Conservation (phyloP, 2,329 filamentous ascomycete genomes). For the Periglandula ipomoeae region DNA sequence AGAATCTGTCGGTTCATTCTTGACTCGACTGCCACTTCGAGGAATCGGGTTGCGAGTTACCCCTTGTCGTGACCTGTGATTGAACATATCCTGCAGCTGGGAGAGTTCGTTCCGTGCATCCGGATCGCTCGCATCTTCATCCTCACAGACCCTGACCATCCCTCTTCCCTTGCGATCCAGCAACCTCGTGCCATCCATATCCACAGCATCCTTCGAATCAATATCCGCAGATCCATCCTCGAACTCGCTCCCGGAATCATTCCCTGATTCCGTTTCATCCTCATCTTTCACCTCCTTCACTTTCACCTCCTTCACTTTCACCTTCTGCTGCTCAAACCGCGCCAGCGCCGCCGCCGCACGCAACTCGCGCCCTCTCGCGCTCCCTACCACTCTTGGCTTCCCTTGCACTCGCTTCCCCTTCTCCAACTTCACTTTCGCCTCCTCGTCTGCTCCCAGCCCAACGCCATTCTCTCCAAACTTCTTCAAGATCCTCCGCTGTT, state of each 20-base stretch:
- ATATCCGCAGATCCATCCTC: constrained; percentile 24
- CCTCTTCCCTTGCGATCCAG: constrained; percentile 57
- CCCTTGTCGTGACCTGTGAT: constrained; percentile 11
- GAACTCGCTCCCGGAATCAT: constrained; percentile 41
- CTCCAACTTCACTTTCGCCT: constrained; percentile 56
- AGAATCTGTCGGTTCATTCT: neutral
- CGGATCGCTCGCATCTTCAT: constrained; percentile 47
- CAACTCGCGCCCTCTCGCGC: constrained; percentile 64
- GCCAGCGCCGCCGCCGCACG: constrained; percentile 69
- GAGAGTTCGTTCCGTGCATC: constrained; percentile 41
- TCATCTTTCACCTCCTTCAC: constrained; percentile 1
- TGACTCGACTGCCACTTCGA: neutral
- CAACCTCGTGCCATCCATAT: constrained; percentile 55
- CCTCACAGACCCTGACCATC: constrained; percentile 68
- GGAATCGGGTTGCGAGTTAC: neutral
- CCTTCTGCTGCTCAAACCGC: constrained; percentile 53
- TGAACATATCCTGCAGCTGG: constrained; percentile 47
- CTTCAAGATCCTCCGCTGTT: constrained; percentile 61
- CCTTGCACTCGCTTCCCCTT: constrained; percentile 51
- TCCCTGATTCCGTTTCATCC: constrained; percentile 31
- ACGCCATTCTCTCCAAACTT: constrained; percentile 69
- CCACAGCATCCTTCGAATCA: constrained; percentile 44
- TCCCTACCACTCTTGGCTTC: constrained; percentile 66
- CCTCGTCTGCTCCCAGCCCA: constrained; percentile 60
- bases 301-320: constrained; percentile 19